A percentile compares a stretch with the other conserved stretches of the same genome.
phyloP scores from a whole-genome alignment of 2,329 filamentous ascomycete species.

The Neonectria ditissima region DNA sequence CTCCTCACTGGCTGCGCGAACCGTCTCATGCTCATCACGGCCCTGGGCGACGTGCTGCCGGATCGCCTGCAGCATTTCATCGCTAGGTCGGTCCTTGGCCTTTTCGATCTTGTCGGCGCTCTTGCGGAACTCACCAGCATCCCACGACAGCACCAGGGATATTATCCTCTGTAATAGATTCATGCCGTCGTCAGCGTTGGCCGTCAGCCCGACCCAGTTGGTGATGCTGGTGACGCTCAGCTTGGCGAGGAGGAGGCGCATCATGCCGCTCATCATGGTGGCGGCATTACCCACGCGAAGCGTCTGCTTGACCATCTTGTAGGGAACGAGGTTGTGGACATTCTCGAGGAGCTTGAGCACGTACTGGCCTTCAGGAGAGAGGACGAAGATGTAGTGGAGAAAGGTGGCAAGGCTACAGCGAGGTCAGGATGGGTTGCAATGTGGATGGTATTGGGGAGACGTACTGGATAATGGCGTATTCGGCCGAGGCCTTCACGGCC shows the following conservation, averaged over 20 bases:
- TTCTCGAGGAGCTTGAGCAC: constrained; percentile 78
- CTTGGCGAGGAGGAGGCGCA: constrained; percentile 80
- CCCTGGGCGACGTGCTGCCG: constrained; percentile 66
- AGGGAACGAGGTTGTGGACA: constrained; percentile 77
- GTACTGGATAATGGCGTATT: constrained; percentile 77
- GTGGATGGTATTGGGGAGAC: constrained; percentile 42
- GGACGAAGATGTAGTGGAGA: constrained; percentile 77
- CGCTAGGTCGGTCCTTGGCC: constrained; percentile 65
- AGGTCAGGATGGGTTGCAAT: constrained; percentile 32
- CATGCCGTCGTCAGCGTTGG: constrained; percentile 80
- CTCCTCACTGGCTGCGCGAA: constrained; percentile 66
- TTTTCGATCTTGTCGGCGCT: constrained; percentile 73
- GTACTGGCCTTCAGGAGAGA: constrained; percentile 81
- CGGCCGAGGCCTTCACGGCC: constrained; percentile 71
- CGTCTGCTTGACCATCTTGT: constrained; percentile 78
- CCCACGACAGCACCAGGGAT: constrained; percentile 78
- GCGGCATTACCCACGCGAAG: constrained; percentile 82
- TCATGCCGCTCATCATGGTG: constrained; percentile 83
- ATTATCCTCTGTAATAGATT: constrained; percentile 84
- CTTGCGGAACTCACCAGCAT: constrained; percentile 76
- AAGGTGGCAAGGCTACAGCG: constrained; percentile 74
- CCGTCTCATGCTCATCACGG: constrained; percentile 68
- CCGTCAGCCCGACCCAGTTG: constrained; percentile 82
- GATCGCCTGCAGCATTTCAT: constrained; percentile 71
- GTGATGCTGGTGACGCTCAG: constrained; percentile 79